A percentile compares a stretch with the other conserved stretches of the same genome.
Conservation (phyloP, 495 filamentous ascomycete genomes). For the Podospora conica region DNA sequence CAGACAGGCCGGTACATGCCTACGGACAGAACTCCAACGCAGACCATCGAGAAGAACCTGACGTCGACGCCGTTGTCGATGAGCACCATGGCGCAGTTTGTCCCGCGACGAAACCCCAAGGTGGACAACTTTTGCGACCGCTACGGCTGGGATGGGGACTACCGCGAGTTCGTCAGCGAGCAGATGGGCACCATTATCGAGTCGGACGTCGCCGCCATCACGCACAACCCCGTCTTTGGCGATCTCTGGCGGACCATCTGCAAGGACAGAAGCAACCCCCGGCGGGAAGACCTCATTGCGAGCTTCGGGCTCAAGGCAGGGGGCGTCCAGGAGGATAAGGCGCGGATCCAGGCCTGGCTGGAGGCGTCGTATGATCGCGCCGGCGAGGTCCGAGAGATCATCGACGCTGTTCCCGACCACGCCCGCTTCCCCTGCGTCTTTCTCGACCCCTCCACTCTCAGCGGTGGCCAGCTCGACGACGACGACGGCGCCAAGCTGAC, state of each 20-base stretch:
- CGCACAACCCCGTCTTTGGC: constrained; percentile 45
- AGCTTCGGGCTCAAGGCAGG: constrained; percentile 33
- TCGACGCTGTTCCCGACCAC: constrained; percentile 37
- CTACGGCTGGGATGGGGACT: constrained; percentile 30
- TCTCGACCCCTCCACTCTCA: constrained; percentile 35
- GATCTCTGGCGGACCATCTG: constrained; percentile 42
- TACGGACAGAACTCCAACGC: constrained; percentile 7
- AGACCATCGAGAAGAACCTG: constrained; percentile 17
- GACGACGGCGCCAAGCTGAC: constrained; percentile 15
- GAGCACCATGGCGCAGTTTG: constrained; percentile 21
- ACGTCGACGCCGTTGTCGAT: constrained; percentile 13
- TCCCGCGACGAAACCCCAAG: constrained; percentile 21
- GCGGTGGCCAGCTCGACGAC: constrained; percentile 21
- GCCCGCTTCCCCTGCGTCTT: constrained; percentile 47
- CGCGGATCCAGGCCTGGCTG: constrained; percentile 37
- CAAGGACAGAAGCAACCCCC: constrained; percentile 35
- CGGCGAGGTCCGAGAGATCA: constrained; percentile 35
- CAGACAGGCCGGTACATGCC: constrained; percentile 8
- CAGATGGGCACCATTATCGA: constrained; percentile 36
- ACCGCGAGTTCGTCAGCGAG: constrained; percentile 27
- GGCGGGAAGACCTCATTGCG: constrained; percentile 33
- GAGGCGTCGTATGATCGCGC: constrained; percentile 42
- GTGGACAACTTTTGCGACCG: constrained; percentile 33
- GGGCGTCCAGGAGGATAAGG: constrained; percentile 24
- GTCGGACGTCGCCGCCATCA: constrained; percentile 33